Evolutionary conservation across 2,329 filamentous ascomycete genomes (phyloP).

Genomic region (Trichoderma endophyticum): DNA sequence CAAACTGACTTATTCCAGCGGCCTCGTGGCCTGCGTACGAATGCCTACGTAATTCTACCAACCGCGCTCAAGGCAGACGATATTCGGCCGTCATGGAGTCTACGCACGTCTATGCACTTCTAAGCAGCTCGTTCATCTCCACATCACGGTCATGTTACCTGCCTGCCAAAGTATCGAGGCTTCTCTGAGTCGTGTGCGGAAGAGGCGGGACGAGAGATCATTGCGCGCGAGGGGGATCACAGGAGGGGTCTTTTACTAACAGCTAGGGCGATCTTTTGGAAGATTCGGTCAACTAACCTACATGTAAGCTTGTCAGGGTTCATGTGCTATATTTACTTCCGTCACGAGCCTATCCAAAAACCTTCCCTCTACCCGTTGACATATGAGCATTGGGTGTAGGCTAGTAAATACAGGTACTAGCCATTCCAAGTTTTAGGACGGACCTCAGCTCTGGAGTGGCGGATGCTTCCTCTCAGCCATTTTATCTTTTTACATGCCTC

Average conservation of each 20-base stretch:
- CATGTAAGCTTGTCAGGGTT: background rate
- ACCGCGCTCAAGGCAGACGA: conserved; percentile 7
- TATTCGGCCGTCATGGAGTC: background rate
- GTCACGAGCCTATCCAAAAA: conserved; percentile 2
- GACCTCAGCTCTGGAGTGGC: background rate
- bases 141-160: conserved; percentile 14
- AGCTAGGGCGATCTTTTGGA: background rate
- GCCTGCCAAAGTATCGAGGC: background rate
- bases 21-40: conserved; percentile 15
- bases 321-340: background rate
- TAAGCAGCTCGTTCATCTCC: background rate
- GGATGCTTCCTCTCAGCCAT: background rate
- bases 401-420: background rate
- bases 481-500: background rate
- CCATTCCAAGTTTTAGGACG: background rate
- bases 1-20: background rate
- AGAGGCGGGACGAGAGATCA: background rate
- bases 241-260: background rate
- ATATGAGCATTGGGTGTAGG: background rate
- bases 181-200: background rate
- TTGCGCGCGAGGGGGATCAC: background rate
- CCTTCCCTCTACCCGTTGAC: background rate
- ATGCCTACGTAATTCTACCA: conserved; percentile 14
- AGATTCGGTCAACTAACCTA: background rate
- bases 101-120: background rate